Base-by-base conservation (phyloP, 225 moss, liverwort and hornwort species). In the Sphagnum contortum region DNA sequence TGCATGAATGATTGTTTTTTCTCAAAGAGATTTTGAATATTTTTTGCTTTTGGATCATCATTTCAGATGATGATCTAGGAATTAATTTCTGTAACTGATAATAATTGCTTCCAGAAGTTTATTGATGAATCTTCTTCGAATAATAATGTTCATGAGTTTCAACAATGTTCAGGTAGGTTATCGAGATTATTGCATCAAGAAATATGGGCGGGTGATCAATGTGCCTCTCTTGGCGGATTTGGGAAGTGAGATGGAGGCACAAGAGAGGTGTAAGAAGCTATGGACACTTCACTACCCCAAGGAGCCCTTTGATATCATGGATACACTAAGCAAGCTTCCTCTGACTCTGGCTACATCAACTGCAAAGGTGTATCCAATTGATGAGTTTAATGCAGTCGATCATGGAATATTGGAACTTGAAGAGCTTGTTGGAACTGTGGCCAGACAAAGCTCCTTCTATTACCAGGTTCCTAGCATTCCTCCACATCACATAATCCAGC, bases 361-460 rank as follows among this genome's bases (percentile, higher is more conserved):
- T 29, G 29, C 29, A 57, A 76, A 81, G 59, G 71, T 77, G 12
- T 75, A 71, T 48, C 72, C 79, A 0, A 69, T 68, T 57, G 71
- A 88, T 49, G 83, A 83, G 61, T 66, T 64, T 9, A 73, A 59
- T 2, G 72, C 56, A 29, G 29, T 29, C 29, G 29, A 29, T 29
- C 29, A 29, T 29, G 29, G 1, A 29, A 29, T 29, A 3, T 57
- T 57, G 59, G 84, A 83, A 47, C 71, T 84, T 55, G 72, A 76
- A 4, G 76, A 83, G 45, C 72, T 92, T 44, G 83, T 87, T 66
- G 71, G 68, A 0, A 75, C 85, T 58, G 78, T 92, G 57, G 73
- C 75, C 47, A 81, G 92, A 48, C 92, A 96, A 72, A 92, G 95
- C 74, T 90, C 92, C 49, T 96, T 96, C 78, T 90, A 89, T 69